Base-by-base conservation (phyloP, 2,329 filamentous ascomycete genomes). In the Orbilia quercus region DNA sequence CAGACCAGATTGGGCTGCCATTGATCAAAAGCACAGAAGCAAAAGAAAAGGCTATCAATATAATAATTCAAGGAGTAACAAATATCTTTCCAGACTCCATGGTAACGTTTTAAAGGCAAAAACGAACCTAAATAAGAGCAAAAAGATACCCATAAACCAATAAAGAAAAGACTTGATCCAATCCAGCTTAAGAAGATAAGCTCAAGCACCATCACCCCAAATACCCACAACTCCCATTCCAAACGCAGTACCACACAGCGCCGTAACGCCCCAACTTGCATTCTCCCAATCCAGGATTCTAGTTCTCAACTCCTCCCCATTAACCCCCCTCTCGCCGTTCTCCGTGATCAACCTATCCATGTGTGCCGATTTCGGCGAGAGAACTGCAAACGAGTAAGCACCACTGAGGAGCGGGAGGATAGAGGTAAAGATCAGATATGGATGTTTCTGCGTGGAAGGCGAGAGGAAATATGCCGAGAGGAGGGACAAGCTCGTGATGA, bases 151-250 rank as follows among this genome's bases (percentile, higher is more conserved):
- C 28, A 5, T 9, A 31, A 31, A 9, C 28, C 28, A 31, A 31
- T 4, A 31, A 31, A 31, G 28, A 31, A 31, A 31, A 31, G 28
- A 31, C 28, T 31, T 31, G n/a, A n/a, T n/a, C n/a, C n/a, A n/a
- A n/a, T n/a, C n/a, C n/a, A n/a, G n/a, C n/a, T n/a, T n/a, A n/a
- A 20, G 1, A 36, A 7, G 25, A 31, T 11, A 25, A 9, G 34
- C 34, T 71, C 58, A 72, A 54, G 54, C 59, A 28, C 59, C 58
- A 23, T 71, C 66, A 1, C 66, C 66, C 67, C 67, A 72, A 53
- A 72, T 60, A 1, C 67, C 67, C 7, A 72, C 53, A 18, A 72
- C 67, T 16, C 59, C 36, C 67, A 72, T 60, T 34, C 23, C 38
- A 50, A 72, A 72, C 14, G 38, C 67, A 14, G 44, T 12, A 2